Evolutionary conservation across 1,139 yeast species (phyloP).

Genomic region (Arxiozyma slooffiae): DNA sequence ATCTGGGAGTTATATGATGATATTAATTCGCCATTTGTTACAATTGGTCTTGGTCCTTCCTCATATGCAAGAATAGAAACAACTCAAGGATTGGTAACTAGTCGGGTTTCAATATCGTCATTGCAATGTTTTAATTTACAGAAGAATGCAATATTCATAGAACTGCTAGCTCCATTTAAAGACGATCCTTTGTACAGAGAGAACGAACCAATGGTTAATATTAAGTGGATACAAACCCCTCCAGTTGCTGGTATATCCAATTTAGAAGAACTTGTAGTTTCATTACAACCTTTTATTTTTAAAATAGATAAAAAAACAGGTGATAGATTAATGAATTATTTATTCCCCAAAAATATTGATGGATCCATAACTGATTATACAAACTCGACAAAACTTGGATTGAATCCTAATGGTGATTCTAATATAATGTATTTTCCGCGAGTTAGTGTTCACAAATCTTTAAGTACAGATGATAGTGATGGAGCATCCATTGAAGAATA

Average conservation of each 20-base stretch:
- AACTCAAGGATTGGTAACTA: constrained; percentile 51
- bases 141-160: constrained; percentile 52
- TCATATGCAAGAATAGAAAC: constrained; percentile 49
- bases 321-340: constrained; percentile 48
- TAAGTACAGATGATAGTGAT: background rate
- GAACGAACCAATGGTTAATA: constrained; percentile 36
- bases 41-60: constrained; percentile 57
- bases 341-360: constrained; percentile 45
- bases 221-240: constrained; percentile 64
- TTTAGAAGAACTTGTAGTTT: constrained; percentile 41
- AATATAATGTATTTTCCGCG: constrained; percentile 1
- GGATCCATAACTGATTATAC: constrained; percentile 6
- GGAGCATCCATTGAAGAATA: background rate
- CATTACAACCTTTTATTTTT: constrained; percentile 56
- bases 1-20: constrained; percentile 61
- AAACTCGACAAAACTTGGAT: background rate
- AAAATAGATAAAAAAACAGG: constrained; percentile 67
- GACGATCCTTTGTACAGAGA: constrained; percentile 16
- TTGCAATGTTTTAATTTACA: constrained; percentile 64
- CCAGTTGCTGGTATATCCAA: constrained; percentile 84
- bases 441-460: background rate
- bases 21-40: constrained; percentile 52
- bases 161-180: constrained; percentile 49
- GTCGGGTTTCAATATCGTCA: constrained; percentile 47
- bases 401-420: constrained; percentile 8